Base-by-base conservation (phyloP, 139 green algal genomes). In the Picocystis salinarum region DNA sequence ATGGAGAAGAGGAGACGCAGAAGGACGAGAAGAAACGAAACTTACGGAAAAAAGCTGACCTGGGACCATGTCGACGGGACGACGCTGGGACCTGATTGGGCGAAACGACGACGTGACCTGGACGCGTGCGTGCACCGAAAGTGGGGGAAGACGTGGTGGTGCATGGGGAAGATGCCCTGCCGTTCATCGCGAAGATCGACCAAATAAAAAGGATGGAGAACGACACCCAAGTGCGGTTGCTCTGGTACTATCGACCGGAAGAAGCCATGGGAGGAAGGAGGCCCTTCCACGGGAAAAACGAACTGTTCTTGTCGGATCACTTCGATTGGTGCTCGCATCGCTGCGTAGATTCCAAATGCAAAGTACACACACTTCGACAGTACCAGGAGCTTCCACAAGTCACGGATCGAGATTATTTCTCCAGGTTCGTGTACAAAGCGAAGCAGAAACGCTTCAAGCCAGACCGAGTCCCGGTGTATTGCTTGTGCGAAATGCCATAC, bases 161-260 rank as follows among this genome's bases (percentile, higher is more conserved):
- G n/a, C n/a, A n/a, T n/a, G n/a, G n/a, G n/a, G n/a, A n/a, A n/a
- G n/a, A n/a, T n/a, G n/a, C n/a, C n/a, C n/a, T n/a, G n/a, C n/a
- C n/a, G n/a, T n/a, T n/a, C n/a, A n/a, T n/a, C n/a, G n/a, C n/a
- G n/a, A n/a, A n/a, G n/a, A n/a, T n/a, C n/a, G n/a, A n/a, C n/a
- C n/a, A n/a, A n/a, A n/a, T n/a, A n/a, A n/a, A n/a, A n/a, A n/a
- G n/a, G n/a, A n/a, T n/a, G n/a, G n/a, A n/a, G n/a, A n/a, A n/a
- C n/a, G n/a, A n/a, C n/a, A n/a, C n/a, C n/a, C n/a, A 34, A 15
- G 36, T 78, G 22, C 36, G 63, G 23, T 52, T 80, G 23, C 56
- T 48, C 5, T 88, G 78, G 78, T 88, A 73, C 50, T 89, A 86
- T 59, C 55, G 74, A 28, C 77, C 79, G 37, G 73, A 86, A 58